Base-by-base conservation (phyloP, 73 alveolate species). In the Paraurostyla sp. region DNA sequence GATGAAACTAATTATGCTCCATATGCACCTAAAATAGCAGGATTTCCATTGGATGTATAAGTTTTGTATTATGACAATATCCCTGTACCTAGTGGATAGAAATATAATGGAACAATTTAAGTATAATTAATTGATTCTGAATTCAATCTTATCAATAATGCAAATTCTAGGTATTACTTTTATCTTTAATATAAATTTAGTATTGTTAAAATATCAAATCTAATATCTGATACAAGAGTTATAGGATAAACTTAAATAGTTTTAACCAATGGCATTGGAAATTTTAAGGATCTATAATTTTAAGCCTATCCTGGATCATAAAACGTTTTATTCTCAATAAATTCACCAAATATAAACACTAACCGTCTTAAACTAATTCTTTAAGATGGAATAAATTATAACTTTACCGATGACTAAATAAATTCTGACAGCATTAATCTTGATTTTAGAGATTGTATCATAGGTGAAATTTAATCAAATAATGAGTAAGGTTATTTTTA, bases 271-370 rank as follows among this genome's bases (percentile, higher is more conserved):
- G 86, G 86, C 2, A 18, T 23, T 11, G 69, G 52, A 4, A 73
- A 43, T 35, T 73, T 73, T 25, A 18, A 51, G 2, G 51, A 73
- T 73, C 27, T 73, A 43, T 15, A 32, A 45, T 73, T 73, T 73
- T 20, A 45, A 16, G 86, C 86, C 11, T 43, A 40, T 2, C 86
- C 86, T 22, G 86, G 71, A n/a, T 45, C 71, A 3, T 73, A 73
- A 13, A 2, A 43, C 46, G 86, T 73, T 9, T 38, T 25, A 41
- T 73, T 73, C 40, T 13, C 0, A 35, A 41, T 73, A 1, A 45
- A 33, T 48, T 73, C 86, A 23, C 86, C 86, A 45, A 48, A 13
- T 20, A 46, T 73, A 15, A 73, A 73, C 41, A 38, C 0, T n/a
- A 46, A 43, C 11, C 29, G 46, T 20, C 25, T 73, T 0, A 40